A percentile compares a stretch with the other conserved stretches of the same genome.
Evolutionary conservation across 805 yeast genomes (phyloP).

Genomic region (Candida fluviatilis): DNA sequence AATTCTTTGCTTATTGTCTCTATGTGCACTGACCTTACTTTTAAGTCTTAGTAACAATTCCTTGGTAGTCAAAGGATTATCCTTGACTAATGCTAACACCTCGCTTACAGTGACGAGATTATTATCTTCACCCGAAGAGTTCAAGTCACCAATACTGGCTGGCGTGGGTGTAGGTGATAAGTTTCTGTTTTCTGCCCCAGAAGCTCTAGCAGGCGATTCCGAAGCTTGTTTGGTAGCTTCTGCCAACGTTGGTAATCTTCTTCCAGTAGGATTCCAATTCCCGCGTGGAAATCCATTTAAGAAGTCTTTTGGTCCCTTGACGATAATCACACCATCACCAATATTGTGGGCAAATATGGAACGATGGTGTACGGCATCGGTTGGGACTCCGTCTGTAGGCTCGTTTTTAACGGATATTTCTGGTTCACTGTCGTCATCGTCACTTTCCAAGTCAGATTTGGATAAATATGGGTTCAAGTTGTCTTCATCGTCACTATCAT

Average conservation of each 20-base stretch:
- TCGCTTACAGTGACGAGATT: conserved; percentile 65
- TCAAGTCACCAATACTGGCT: conserved; percentile 20
- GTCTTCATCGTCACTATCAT: conserved; percentile 64
- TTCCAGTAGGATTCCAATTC: conserved; percentile 75
- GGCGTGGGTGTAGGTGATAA: conserved; percentile 11
- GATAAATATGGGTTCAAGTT: conserved; percentile 69
- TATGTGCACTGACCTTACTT: conserved; percentile 58
- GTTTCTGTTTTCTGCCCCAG: conserved; percentile 29
- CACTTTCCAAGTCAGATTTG: conserved; percentile 54
- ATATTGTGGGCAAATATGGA: conserved; percentile 21
- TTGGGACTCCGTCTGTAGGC: conserved; percentile 18
- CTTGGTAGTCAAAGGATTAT: conserved; percentile 57
- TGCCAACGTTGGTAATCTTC: conserved; percentile 25
- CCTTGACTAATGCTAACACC: conserved; percentile 57
- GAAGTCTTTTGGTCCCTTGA: conserved; percentile 61
- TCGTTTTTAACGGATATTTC: conserved; percentile 31
- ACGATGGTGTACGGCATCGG: conserved; percentile 5
- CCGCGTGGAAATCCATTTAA: conserved; percentile 70
- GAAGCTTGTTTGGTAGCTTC: conserved; percentile 7
- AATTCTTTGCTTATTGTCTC: conserved; percentile 58
- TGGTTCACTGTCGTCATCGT: conserved; percentile 51
- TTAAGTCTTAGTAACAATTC: conserved; percentile 59
- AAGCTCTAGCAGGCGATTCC: conserved; percentile 33
- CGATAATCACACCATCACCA: conserved; percentile 45
- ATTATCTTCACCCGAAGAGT: conserved; percentile 34